A percentile compares a stretch with the other conserved stretches of the same genome.
Evolutionary conservation across 75 land plant genomes (phyloP).

Genomic region (Adiantum capillusveneris): DNA sequence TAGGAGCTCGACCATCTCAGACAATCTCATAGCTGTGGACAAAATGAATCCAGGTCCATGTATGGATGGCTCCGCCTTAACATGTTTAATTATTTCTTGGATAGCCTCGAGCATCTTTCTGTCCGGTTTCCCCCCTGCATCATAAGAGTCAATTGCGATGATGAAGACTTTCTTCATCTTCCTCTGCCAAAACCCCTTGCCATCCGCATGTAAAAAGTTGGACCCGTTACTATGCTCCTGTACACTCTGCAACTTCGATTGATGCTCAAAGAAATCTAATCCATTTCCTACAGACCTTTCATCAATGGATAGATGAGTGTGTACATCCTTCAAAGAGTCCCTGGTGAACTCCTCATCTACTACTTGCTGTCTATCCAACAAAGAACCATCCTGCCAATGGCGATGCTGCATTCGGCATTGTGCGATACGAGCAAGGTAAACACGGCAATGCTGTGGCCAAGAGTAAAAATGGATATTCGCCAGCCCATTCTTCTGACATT

Average conservation of each 20-base stretch:
- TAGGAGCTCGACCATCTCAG: slow-evolving; percentile 42
- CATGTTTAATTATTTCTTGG: slow-evolving; percentile 52
- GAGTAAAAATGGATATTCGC: slow-evolving; percentile 14
- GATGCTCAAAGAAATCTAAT: slow-evolving; percentile 17
- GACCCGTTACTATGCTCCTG: slow-evolving; percentile 3
- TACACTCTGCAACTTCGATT: slow-evolving; percentile 17
- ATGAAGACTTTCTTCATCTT: slow-evolving; percentile 45
- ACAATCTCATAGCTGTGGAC: slow-evolving; percentile 63
- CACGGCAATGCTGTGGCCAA: slow-evolving; percentile 18
- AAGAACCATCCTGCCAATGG: slow-evolving; percentile 11
- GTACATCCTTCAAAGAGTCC: slow-evolving; percentile 13
- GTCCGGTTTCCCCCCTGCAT: slow-evolving; percentile 38
- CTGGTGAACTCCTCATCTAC: slow-evolving; percentile 1
- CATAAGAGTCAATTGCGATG: slow-evolving; percentile 68
- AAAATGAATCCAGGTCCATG: slow-evolving; percentile 57
- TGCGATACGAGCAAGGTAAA: slow-evolving; percentile 16
- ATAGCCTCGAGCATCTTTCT: slow-evolving; percentile 45
- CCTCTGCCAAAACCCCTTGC: slow-evolving; percentile 20
- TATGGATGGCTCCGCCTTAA: slow-evolving; percentile 29
- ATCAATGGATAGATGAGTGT: slow-evolving; percentile 11
- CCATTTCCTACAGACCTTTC: slow-evolving; percentile 22
- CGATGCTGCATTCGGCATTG: slow-evolving; percentile 13
- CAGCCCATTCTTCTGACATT: slow-evolving; percentile 16
- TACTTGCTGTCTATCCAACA: not conserved
- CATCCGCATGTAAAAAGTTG: slow-evolving; percentile 44